Evolutionary conservation across 2,329 filamentous ascomycete genomes (phyloP).

Genomic region (Sporothrix brunneoviolacea): DNA sequence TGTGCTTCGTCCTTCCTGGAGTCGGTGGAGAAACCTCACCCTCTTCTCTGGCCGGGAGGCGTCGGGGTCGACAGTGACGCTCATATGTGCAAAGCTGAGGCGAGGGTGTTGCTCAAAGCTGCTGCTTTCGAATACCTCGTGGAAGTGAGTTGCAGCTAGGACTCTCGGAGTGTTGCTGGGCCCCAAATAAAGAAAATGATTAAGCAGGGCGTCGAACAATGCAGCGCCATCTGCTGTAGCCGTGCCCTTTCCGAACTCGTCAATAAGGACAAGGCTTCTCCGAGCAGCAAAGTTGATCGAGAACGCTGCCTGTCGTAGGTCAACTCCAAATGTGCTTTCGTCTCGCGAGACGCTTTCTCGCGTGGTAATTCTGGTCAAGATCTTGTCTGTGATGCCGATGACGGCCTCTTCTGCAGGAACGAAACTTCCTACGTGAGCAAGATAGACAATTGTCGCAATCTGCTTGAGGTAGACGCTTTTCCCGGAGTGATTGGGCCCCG

Average conservation of each 20-base stretch:
- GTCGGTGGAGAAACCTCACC: conserved; percentile 67
- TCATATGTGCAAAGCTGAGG: conserved; percentile 63
- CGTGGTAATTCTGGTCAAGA: conserved; percentile 78
- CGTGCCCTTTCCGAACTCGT: conserved; percentile 76
- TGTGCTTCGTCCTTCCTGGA: conserved; percentile 59
- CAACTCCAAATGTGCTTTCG: conserved; percentile 63
- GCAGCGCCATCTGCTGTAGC: conserved; percentile 52
- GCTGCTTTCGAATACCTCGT: conserved; percentile 65
- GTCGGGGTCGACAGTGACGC: conserved; percentile 53
- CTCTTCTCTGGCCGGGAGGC: conserved; percentile 50
- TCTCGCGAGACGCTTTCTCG: conserved; percentile 53
- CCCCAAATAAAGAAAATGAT: conserved; percentile 46
- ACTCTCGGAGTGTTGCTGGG: conserved; percentile 44
- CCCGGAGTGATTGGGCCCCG: conserved; percentile 92
- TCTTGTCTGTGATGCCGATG: conserved; percentile 87
- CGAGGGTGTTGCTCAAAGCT: conserved; percentile 44
- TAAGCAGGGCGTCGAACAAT: conserved; percentile 50
- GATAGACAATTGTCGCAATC: conserved; percentile 79
- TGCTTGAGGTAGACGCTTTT: conserved; percentile 97
- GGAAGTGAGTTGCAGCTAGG: conserved; percentile 56
- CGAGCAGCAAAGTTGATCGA: conserved; percentile 67
- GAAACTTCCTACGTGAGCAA: conserved; percentile 89
- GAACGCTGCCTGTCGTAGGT: conserved; percentile 79
- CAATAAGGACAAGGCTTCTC: conserved; percentile 77
- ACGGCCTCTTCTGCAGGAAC: conserved; percentile 71